Percentiles rank a stretch among this genome's conserved stretches.
Evolutionary conservation across 371 early-diverging fungal species (phyloP).

Genomic region (Capniomyces stellatus): DNA sequence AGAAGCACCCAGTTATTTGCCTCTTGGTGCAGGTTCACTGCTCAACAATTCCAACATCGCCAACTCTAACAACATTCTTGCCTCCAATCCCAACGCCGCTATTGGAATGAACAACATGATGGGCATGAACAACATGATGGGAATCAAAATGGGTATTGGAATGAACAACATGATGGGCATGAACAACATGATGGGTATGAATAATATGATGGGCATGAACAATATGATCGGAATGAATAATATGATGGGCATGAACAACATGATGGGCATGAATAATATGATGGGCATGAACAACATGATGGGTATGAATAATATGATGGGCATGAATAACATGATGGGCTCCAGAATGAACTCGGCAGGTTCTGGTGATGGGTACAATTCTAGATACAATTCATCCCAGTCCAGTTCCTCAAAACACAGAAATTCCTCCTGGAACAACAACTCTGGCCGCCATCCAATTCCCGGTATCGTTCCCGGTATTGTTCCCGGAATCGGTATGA

Average conservation of each 20-base stretch:
- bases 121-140: conserved; percentile 14
- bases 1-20: conserved; percentile 34
- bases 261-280: not conserved
- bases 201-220: not conserved
- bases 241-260: not conserved
- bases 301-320: not conserved
- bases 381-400: no score
- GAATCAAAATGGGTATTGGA: not conserved
- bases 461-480: no score
- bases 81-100: no score
- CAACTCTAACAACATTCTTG: conserved; percentile 16
- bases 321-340: not conserved
- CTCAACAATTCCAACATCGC: conserved; percentile 7
- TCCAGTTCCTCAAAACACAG: no score
- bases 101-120: conserved; percentile 5
- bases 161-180: conserved; percentile 1
- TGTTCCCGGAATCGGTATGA: no score
- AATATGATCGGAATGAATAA: not conserved
- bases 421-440: no score
- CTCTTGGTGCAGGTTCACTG: conserved; percentile 19
- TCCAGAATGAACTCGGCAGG: no score
- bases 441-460: no score
- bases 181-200: not conserved
- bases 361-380: no score
- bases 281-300: conserved; percentile 1